Percentiles rank a stretch among this genome's conserved stretches.
These are phyloP conservation scores for Candida gigantensis DNA, from an alignment of 1,139 yeast species.

Conservation along the genomic window DNA sequence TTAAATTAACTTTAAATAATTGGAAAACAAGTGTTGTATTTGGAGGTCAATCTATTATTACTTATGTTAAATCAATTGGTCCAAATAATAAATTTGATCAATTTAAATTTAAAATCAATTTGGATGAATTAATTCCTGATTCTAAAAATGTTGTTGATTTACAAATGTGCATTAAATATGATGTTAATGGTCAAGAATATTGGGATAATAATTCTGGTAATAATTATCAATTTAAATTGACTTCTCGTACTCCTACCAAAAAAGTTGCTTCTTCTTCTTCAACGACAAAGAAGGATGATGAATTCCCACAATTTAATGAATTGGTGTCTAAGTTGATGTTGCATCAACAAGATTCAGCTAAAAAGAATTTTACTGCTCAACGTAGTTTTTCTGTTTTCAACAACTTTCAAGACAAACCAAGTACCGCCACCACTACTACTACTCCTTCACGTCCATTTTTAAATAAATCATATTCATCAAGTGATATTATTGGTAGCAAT, in stretches of 20 bases:
- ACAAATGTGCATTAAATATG: slow-evolving; percentile 30
- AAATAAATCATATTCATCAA: slow-evolving; percentile 26
- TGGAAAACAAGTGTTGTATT: slow-evolving; percentile 38
- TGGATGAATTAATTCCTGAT: slow-evolving; percentile 24
- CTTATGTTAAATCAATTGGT: slow-evolving; percentile 28
- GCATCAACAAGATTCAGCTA: slow-evolving; percentile 11
- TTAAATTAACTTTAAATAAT: slow-evolving; percentile 39
- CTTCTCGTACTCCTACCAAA: slow-evolving; percentile 12
- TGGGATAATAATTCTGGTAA: slow-evolving; percentile 39
- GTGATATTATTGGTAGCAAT: slow-evolving; percentile 19
- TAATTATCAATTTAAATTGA: slow-evolving; percentile 30
- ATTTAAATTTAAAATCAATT: slow-evolving; percentile 38
- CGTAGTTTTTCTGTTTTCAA: slow-evolving; percentile 11
- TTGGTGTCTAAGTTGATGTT: slow-evolving; percentile 18
- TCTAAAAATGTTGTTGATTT: slow-evolving; percentile 14
- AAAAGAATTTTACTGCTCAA: slow-evolving; percentile 2
- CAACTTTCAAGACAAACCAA: slow-evolving; percentile 11
- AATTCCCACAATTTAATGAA: slow-evolving; percentile 27
- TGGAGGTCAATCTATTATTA: slow-evolving; percentile 22
- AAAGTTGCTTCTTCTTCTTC: too few relatives aligned
- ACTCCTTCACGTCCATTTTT: slow-evolving; percentile 23
- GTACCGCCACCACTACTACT: slow-evolving; percentile 2
- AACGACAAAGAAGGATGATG: slow-evolving; percentile 6
- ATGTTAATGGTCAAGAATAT: slow-evolving; percentile 22
- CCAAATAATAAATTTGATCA: slow-evolving; percentile 38